A percentile compares a stretch with the other conserved stretches of the same genome.
These are phyloP conservation scores for Mollisia scopiformis DNA, from an alignment of 2,329 filamentous ascomycete genomes.

Conservation along the genomic window DNA sequence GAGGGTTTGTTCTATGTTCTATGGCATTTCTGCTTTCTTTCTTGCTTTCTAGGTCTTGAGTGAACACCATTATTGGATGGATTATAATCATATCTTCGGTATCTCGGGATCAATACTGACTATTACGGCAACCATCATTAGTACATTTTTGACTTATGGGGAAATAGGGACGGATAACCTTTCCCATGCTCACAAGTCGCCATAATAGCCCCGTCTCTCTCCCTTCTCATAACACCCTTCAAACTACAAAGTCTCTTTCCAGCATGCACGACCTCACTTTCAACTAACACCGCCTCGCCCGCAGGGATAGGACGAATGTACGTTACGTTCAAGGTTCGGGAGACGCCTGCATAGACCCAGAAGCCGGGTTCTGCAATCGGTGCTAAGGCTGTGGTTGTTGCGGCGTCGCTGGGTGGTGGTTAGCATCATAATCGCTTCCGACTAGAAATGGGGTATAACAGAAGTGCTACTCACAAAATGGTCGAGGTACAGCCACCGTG, in stretches of 20 bases:
- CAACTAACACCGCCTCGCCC: conserved; percentile 57
- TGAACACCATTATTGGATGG: too few species aligned
- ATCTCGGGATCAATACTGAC: not conserved
- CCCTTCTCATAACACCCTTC: conserved; percentile 56
- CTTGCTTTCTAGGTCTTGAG: too few species aligned
- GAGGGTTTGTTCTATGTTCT: not conserved
- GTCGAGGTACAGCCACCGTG: conserved; percentile 68
- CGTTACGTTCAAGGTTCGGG: conserved; percentile 66
- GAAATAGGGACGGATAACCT: conserved; percentile 49
- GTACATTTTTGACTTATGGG: not conserved
- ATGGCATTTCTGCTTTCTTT: too few species aligned
- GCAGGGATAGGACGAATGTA: conserved; percentile 67
- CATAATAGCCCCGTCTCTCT: conserved; percentile 54
- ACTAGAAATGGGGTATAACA: not conserved
- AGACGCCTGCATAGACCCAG: conserved; percentile 66
- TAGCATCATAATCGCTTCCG: not conserved
- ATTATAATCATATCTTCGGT: conserved; percentile 4
- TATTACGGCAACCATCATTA: not conserved
- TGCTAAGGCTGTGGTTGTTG: conserved; percentile 61
- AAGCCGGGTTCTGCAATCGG: conserved; percentile 60
- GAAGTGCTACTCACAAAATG: conserved; percentile 47
- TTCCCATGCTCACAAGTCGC: conserved; percentile 65
- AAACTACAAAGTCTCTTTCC: conserved; percentile 57
- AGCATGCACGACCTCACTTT: conserved; percentile 61
- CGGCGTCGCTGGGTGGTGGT: conserved; percentile 49